Conservation (phyloP, 1,284 basidiomycete genomes). For the Ustilago trichophora region DNA sequence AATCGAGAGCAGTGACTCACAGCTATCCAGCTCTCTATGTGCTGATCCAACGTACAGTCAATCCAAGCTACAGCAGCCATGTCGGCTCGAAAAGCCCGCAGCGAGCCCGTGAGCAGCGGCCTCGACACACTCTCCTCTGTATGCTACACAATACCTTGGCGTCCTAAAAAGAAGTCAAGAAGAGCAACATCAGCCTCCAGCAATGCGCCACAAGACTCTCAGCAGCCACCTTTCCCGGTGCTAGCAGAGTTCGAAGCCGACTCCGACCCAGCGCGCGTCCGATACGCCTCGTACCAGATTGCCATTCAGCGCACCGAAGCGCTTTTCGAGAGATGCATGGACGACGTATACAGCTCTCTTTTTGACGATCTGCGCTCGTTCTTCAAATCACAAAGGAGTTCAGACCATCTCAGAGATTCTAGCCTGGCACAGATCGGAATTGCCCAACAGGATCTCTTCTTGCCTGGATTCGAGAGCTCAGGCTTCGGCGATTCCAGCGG, state of each 20-base stretch:
- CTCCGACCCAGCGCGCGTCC: conserved; percentile 24
- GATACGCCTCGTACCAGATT: conserved; percentile 33
- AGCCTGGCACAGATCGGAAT: conserved; percentile 1
- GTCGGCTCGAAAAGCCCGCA: conserved; percentile 15
- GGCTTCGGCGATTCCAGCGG: background rate
- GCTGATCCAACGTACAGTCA: no score
- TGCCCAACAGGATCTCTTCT: conserved; percentile 18
- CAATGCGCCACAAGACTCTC: background rate
- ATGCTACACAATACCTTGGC: conserved; percentile 50
- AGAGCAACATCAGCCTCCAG: background rate
- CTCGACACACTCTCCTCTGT: conserved; percentile 38
- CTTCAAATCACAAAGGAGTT: conserved; percentile 8
- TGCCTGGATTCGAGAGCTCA: conserved; percentile 35
- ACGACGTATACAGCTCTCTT: conserved; percentile 25
- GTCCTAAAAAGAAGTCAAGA: conserved; percentile 27
- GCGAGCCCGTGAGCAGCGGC: conserved; percentile 7
- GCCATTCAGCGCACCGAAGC: conserved; percentile 26
- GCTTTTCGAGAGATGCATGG: conserved; percentile 35
- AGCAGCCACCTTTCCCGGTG: conserved; percentile 22
- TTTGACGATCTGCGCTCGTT: conserved; percentile 31
- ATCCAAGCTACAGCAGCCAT: conserved; percentile 1
- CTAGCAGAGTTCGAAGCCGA: conserved; percentile 39
- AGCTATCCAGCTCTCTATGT: no score
- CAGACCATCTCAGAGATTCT: background rate
- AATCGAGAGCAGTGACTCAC: no score